Conservation (phyloP, 1,139 yeast species). For the Martiniozyma asiatica region DNA sequence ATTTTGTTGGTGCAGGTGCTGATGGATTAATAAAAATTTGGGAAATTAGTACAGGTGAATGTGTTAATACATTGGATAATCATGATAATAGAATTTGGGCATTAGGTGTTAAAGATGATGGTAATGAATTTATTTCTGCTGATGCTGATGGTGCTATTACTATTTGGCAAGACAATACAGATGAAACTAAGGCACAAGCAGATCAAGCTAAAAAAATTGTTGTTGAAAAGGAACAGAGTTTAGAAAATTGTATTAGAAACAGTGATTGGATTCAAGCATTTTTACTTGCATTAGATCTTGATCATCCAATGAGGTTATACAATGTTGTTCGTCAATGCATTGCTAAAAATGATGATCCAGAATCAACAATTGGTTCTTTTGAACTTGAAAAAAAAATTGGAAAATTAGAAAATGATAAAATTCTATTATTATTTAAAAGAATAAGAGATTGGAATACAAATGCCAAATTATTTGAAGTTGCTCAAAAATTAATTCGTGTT, state of each 20-base stretch:
- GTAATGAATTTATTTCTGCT: slow-evolving; percentile 63
- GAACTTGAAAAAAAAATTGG: slow-evolving; percentile 58
- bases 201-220: slow-evolving; percentile 38
- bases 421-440: slow-evolving; percentile 51
- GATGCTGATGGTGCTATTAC: slow-evolving; percentile 93
- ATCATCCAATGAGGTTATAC: slow-evolving; percentile 78
- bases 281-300: slow-evolving; percentile 67
- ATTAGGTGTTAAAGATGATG: slow-evolving; percentile 52
- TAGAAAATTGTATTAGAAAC: slow-evolving; percentile 56
- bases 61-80: slow-evolving; percentile 71
- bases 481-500: slow-evolving; percentile 65
- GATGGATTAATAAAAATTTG: slow-evolving; percentile 89
- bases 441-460: slow-evolving; percentile 94
- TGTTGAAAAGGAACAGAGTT: slow-evolving; percentile 80
- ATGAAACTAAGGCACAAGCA: slow-evolving; percentile 41
- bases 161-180: slow-evolving; percentile 82
- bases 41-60: slow-evolving; percentile 69
- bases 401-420: slow-evolving; percentile 45
- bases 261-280: slow-evolving; percentile 87
- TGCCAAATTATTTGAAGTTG: slow-evolving; percentile 64
- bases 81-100: slow-evolving; percentile 97
- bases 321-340: slow-evolving; percentile 53
- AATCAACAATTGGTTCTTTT: slow-evolving; percentile 44
- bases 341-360: slow-evolving; percentile 31
- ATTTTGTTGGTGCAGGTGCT: slow-evolving; percentile 78